A percentile compares a stretch with the other conserved stretches of the same genome.
phyloP scores from a whole-genome alignment of 441 rosid genomes.

The Jatropha podagrica region DNA sequence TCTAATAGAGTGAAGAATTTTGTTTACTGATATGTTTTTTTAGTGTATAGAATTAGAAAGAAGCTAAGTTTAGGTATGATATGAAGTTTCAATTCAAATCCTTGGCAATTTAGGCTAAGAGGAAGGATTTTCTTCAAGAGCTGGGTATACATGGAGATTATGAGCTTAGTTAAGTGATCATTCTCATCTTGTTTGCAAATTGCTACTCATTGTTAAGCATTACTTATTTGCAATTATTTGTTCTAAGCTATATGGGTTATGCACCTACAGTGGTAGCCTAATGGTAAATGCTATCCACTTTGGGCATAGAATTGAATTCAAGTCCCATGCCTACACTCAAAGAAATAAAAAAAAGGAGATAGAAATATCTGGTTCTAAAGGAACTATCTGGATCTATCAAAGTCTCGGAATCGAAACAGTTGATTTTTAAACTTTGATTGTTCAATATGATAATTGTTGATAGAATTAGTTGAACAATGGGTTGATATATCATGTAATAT shows the following conservation, averaged over 20 bases:
- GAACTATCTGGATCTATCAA: neutral
- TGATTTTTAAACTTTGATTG: neutral
- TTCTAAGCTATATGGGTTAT: neutral
- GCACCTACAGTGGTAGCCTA: too few relatives aligned
- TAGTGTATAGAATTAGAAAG: neutral
- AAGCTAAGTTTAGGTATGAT: neutral
- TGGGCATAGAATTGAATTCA: too few relatives aligned
- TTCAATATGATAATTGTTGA: neutral
- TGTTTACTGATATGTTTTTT: neutral
- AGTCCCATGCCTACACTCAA: too few relatives aligned
- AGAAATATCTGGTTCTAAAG: too few relatives aligned
- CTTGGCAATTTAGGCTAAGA: neutral
- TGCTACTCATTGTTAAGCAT: neutral
- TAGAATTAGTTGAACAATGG: neutral
- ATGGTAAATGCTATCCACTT: too few relatives aligned
- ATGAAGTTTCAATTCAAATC: neutral
- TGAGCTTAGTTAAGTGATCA: neutral
- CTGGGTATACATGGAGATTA: neutral
- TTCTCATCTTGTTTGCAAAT: neutral
- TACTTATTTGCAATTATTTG: neutral
- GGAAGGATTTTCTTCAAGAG: neutral
- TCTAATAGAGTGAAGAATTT: neutral
- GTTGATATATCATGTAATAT: neutral
- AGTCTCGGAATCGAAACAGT: neutral
- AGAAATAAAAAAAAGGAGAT: too few relatives aligned